Base-by-base conservation (phyloP, 164 flowering plant genomes). In the Stephania cephalantha region DNA sequence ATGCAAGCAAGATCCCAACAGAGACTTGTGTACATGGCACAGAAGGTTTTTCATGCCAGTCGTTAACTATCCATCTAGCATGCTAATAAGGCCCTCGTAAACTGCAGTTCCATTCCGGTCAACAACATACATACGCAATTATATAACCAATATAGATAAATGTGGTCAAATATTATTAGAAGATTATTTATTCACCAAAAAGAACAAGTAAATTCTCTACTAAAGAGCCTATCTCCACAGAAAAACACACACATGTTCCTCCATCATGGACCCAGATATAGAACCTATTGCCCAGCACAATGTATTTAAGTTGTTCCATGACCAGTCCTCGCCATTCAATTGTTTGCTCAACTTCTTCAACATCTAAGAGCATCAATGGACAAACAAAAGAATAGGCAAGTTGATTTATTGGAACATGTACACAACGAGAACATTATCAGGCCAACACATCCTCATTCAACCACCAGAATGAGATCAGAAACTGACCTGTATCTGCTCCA, bases 241-340 rank as follows among this genome's bases (percentile, higher is more conserved):
- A 10, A 3, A 10, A 3, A 50, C 70, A n/a, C 25, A 52, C 78
- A 96, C 99, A 97, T 96, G 99, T 52, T 96, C 99, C 80, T 94
- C 99, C 88, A 85, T 80, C 99, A 96, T 96, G 68, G 99, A 96
- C 52, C 99, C 99, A 77, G 99, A 96, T 77, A 96, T 92, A 17
- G 99, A 96, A 76, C 99, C 99, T 68, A 96, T 96, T 29, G 99
- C 99, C 99, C 99, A 96, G 79, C 99, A 96, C 76, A 96, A 75
- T 6, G 99, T 96, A 82, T 94, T 96, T 46, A 96, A 83, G 77
- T 94, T 96, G 84, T 96, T 96, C 99, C 99, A 96, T 3, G 92
- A 82, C 98, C 99, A 96, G 82, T 96, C 99, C 79, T 94, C 97
- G 66, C 99, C 99, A 86, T 85, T 87, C 79, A 96, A 78, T 78